These are phyloP conservation scores for Salvia miltiorrhiza DNA, from an alignment of 257 asterid species.

Conservation along the genomic window DNA sequence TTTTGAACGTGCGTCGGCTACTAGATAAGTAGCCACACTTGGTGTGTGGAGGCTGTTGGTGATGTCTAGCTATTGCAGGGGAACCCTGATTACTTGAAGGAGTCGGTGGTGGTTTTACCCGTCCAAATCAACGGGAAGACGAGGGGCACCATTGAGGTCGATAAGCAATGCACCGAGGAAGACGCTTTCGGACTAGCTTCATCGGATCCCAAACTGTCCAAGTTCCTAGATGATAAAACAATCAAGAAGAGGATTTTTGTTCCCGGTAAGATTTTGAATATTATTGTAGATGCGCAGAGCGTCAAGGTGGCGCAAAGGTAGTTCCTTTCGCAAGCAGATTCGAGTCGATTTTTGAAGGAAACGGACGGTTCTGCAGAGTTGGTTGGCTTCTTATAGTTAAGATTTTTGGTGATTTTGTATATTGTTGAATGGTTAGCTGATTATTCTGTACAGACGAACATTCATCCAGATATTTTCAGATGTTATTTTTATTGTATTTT, in stretches of 20 bases:
- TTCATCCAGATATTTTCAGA: background rate
- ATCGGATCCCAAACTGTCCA: slow-evolving; percentile 62
- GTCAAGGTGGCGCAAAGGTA: slow-evolving; percentile 45
- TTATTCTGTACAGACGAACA: background rate
- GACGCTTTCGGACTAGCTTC: slow-evolving; percentile 74
- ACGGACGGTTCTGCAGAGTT: too few species aligned
- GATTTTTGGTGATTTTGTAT: background rate
- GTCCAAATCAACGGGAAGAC: slow-evolving; percentile 97
- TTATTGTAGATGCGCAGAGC: slow-evolving; percentile 52
- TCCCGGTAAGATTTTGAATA: slow-evolving; percentile 76
- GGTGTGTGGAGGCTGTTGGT: slow-evolving; percentile 1
- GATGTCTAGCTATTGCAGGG: slow-evolving; percentile 46
- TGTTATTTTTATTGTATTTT: background rate
- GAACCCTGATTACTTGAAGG: slow-evolving; percentile 70
- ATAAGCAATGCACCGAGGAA: slow-evolving; percentile 76
- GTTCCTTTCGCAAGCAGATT: too few species aligned
- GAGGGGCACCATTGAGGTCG: slow-evolving; percentile 82
- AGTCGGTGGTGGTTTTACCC: slow-evolving; percentile 60
- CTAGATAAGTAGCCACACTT: background rate
- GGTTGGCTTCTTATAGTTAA: background rate
- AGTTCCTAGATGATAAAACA: slow-evolving; percentile 56
- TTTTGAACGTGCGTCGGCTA: background rate
- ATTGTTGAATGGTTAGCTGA: background rate
- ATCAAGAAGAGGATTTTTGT: slow-evolving; percentile 77
- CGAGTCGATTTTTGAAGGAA: too few species aligned